Base-by-base conservation (phyloP, 345 rosid species). In the Camelina laxa region DNA sequence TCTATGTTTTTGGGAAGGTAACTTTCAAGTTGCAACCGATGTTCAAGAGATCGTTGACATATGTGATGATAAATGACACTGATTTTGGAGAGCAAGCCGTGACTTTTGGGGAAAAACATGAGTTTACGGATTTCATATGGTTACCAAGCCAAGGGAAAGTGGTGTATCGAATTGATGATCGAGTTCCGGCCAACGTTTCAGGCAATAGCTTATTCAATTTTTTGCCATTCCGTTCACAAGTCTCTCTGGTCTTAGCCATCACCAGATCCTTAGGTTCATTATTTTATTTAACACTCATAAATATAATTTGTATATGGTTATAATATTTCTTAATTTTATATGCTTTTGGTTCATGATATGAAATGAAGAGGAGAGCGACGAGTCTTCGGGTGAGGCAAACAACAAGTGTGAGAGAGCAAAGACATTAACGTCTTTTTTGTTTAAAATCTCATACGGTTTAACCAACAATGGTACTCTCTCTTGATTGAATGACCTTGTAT, bases 71-170 rank as follows among this genome's bases (percentile, higher is more conserved):
- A 75, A 53, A 70, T 19, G 96, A 92, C 51, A 3, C 39, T 2
- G 81, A 83, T 31, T 70, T 90, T 13, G 89, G 67, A 61, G 92
- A 87, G 31, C 22, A 80, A 67, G 88, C 82, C 0, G 57, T 56
- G 10, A 77, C 6, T 58, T 92, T 90, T 49, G 98, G 94, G 0
- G 49, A 54, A 11, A 65, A 74, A 58, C 91, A 92, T 7, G 97
- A 92, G 75, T 92, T 89, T 58, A 92, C 89, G 2, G 96, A 90
- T 77, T 78, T 89, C 7, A 1, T 69, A 4, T 90, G 92, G 97
- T 85, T 87, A 39, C 97, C 97, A 0, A 86, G 83, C 56, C 96
- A 86, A 69, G 80, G 73, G 39, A 84, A 80, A 71, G 97, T 82
- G 0, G 76, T 86, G 38, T 92, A 86, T 50, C 78, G 94, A 61